Percentiles rank a stretch among this genome's conserved stretches.
Evolutionary conservation across 83 land plant species (phyloP).

Genomic region (Picea abies): DNA sequence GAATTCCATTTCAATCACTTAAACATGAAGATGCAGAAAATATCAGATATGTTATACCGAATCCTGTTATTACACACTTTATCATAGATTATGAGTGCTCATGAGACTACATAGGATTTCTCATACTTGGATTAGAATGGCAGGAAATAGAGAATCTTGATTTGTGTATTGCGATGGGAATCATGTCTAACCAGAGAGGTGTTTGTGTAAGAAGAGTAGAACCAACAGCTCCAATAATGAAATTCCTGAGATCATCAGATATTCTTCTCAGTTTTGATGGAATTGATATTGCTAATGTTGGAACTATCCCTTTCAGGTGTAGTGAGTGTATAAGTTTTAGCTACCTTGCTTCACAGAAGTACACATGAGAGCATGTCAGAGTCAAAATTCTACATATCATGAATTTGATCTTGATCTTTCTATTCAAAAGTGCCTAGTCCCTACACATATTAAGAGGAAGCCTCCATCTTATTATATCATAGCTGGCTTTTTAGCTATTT

Average conservation of each 20-base stretch:
- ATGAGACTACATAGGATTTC: constrained; percentile 94
- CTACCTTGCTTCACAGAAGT: constrained; percentile 55
- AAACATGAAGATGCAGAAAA: constrained; percentile 98
- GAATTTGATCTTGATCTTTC: constrained; percentile 39
- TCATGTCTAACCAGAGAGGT: constrained; percentile 75
- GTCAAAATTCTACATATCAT: constrained; percentile 30
- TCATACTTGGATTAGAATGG: constrained; percentile 90
- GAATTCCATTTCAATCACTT: constrained; percentile 95
- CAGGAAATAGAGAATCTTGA: constrained; percentile 97
- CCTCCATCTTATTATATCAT: constrained; percentile 49
- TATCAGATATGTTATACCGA: constrained; percentile 98
- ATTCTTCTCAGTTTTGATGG: constrained; percentile 91
- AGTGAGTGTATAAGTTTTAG: constrained; percentile 54
- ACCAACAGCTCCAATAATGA: constrained; percentile 79
- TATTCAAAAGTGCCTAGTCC: constrained; percentile 42
- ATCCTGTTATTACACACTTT: constrained; percentile 88
- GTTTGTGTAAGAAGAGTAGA: constrained; percentile 82
- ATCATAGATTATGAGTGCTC: constrained; percentile 82
- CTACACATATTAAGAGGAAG: constrained; percentile 47
- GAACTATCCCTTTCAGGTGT: constrained; percentile 44
- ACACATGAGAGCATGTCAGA: constrained; percentile 39
- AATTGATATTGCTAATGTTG: no score
- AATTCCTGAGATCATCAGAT: constrained; percentile 67
- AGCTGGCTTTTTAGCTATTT: constrained; percentile 30
- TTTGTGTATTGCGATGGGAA: constrained; percentile 79